Percentiles rank a stretch among this genome's conserved stretches.
These are phyloP conservation scores for Scenedesmus sp. DNA, from an alignment of 163 green algal species.

Conservation along the genomic window DNA sequence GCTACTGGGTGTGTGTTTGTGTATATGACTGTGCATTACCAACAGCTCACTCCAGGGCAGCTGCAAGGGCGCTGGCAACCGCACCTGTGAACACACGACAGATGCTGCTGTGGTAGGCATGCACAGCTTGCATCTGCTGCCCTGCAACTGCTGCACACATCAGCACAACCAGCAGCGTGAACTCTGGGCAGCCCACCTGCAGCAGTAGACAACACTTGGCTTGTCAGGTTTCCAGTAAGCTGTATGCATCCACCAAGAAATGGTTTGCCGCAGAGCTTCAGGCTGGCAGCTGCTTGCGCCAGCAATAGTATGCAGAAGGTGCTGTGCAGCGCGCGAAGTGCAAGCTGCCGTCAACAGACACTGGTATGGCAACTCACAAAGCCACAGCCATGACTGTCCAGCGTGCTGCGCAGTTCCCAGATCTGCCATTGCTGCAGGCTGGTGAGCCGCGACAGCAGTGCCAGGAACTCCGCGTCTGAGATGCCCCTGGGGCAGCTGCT, in stretches of 20 bases:
- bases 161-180: slow-evolving; percentile 46
- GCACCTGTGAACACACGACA: slow-evolving; percentile 29
- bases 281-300: no score
- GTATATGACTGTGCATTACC: neutral
- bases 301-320: neutral
- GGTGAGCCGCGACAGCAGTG: slow-evolving; percentile 37
- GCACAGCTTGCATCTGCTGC: slow-evolving; percentile 37
- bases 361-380: slow-evolving; percentile 23
- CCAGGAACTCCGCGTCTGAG: slow-evolving; percentile 9
- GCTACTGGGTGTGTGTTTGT: no score
- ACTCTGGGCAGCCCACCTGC: slow-evolving; percentile 52
- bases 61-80: neutral
- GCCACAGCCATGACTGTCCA: slow-evolving; percentile 40
- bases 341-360: neutral
- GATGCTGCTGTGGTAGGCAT: slow-evolving; percentile 38
- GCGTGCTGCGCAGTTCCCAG: slow-evolving; percentile 33
- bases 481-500: slow-evolving; percentile 45
- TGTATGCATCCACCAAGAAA: neutral
- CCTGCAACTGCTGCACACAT: slow-evolving; percentile 30
- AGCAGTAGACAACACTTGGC: neutral
- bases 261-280: neutral
- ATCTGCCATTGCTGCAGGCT: slow-evolving; percentile 40
- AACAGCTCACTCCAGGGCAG: neutral
- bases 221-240: neutral
- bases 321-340: neutral